These are phyloP conservation scores for Abortiporus biennis DNA, from an alignment of 1,284 basidiomycete species.

Conservation along the genomic window DNA sequence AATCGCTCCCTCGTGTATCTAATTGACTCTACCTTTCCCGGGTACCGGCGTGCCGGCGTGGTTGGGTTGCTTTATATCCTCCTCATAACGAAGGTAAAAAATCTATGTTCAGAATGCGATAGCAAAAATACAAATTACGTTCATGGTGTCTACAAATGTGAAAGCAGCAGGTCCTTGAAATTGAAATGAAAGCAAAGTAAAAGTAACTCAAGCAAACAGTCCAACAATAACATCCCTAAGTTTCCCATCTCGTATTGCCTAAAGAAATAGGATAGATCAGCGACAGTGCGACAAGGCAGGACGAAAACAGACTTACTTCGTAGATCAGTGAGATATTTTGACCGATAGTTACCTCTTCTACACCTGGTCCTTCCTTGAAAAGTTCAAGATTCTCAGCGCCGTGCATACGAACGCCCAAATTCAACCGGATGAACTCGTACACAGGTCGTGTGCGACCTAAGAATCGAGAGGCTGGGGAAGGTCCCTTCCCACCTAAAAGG, in stretches of 20 bases:
- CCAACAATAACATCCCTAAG: constrained; percentile 52
- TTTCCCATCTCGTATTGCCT: constrained; percentile 68
- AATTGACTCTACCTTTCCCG: no score
- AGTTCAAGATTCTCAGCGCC: constrained; percentile 58
- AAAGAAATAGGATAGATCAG: constrained; percentile 12
- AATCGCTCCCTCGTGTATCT: no score
- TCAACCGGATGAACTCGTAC: constrained; percentile 67
- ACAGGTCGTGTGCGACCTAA: constrained; percentile 59
- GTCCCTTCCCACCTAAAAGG: constrained; percentile 46
- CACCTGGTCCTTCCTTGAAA: constrained; percentile 40
- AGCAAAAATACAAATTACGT: no score
- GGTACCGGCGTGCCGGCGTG: no score
- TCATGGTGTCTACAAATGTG: no score
- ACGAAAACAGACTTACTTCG: constrained; percentile 32
- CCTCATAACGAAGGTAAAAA: no score
- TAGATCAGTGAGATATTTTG: constrained; percentile 64
- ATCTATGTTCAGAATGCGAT: no score
- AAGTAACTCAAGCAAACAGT: constrained; percentile 31
- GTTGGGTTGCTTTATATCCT: no score
- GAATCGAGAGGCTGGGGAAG: constrained; percentile 53
- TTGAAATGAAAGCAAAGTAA: not conserved
- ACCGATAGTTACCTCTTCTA: constrained; percentile 57
- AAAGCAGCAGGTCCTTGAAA: no score
- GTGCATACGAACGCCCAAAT: constrained; percentile 67
- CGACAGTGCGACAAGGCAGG: not conserved